Conservation (phyloP, 768 basidiomycete species). For the Suillus clintonianus region DNA sequence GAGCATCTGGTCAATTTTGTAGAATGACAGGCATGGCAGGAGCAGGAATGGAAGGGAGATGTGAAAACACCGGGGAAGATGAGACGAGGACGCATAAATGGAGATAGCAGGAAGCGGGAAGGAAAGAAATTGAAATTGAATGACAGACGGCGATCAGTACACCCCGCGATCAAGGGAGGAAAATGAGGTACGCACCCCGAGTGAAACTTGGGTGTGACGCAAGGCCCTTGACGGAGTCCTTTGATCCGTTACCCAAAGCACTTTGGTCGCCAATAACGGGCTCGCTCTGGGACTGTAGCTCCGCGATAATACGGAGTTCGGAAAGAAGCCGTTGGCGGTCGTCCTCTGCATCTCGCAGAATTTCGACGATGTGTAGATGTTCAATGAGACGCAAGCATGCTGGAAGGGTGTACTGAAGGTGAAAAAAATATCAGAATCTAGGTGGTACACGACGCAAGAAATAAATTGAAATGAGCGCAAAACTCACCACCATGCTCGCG, state of each 20-base stretch:
- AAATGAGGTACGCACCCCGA: constrained; percentile 7
- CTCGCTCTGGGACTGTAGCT: neutral
- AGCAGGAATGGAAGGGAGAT: neutral
- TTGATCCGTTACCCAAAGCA: neutral
- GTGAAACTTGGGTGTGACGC: neutral
- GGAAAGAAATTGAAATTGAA: neutral
- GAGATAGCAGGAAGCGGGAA: too few relatives aligned
- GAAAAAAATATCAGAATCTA: neutral
- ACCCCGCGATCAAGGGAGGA: neutral
- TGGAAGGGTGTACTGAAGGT: constrained; percentile 66
- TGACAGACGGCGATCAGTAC: neutral
- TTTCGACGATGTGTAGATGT: constrained; percentile 68
- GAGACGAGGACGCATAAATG: too few relatives aligned
- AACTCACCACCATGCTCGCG: constrained; percentile 66
- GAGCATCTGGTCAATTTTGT: constrained; percentile 37
- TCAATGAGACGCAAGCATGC: constrained; percentile 75
- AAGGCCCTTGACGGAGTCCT: neutral
- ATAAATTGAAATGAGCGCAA: neutral
- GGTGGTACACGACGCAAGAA: neutral
- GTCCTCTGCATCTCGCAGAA: constrained; percentile 65
- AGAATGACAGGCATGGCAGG: constrained; percentile 35
- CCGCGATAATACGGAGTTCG: constrained; percentile 21
- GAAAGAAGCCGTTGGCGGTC: constrained; percentile 44
- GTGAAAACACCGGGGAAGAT: neutral
- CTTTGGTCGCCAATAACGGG: neutral